Evolutionary conservation across 1,284 basidiomycete species (phyloP), one percentile per base, ranked within the genome.

Genomic region (Sporisorium iseilematis-ciliati): DNA sequence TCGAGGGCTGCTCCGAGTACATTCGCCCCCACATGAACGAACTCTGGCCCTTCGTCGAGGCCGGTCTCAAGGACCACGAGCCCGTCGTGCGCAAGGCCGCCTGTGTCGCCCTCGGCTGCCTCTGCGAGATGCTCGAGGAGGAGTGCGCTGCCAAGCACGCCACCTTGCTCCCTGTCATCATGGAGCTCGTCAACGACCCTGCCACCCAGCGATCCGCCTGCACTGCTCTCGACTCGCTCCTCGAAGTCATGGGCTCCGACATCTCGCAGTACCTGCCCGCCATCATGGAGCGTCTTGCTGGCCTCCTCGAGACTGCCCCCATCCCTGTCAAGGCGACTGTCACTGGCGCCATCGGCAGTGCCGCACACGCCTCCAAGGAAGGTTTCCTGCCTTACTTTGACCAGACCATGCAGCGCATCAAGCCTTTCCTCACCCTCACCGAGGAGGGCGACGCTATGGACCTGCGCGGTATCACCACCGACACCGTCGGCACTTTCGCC

Each of bases 41-140:
- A 80, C 91, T 99, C 50, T 99, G 97, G 97, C 95, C 95, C 1
- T 89, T 97, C 71, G 91, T 99, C 79, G 93, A 97, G 86, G 89
- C 90, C 54, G 95, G 96, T 78, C 90, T 99, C 53, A 89, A 89
- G 65, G 97, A 99, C 84, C 85, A 86, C 41, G 93, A 98, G 82
- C 88, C 92, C 18, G 89, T 90, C 33, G 97, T 99, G 53, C 90
- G 96, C 82, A 97, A 96, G 86, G 96, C 96, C 5, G 92, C 94
- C 18, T 98, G 96, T 86, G 91, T 96, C 69, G 93, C 95, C 45
- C 91, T 99, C 67, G 94, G 94, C 84, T 99, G 96, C 87, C 87
- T 99, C 58, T 98, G 96, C 85, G 97, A 99, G 87, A 97, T 95
- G 93, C 89, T 99, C 29, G 94, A 96, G 78, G 96, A 97, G 52